A percentile compares a stretch with the other conserved stretches of the same genome.
phyloP scores from a whole-genome alignment of 148 eudicot species.

The Rhododendron henanense region DNA sequence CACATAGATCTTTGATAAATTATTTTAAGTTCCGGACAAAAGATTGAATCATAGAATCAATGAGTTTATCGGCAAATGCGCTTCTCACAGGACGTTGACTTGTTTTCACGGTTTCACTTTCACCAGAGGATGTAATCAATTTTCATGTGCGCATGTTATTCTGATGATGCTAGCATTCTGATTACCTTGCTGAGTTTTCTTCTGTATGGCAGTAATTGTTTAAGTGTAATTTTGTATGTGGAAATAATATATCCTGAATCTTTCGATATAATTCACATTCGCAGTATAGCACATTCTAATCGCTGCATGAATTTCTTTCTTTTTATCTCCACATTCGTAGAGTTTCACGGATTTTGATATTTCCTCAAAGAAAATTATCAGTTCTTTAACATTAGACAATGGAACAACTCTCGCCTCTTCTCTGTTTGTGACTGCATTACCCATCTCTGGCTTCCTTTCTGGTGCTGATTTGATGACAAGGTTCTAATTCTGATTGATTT shows the following conservation, averaged over 20 bases:
- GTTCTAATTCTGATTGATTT: not conserved
- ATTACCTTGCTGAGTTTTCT: not conserved
- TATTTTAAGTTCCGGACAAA: not conserved
- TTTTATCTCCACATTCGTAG: not conserved
- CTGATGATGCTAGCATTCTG: not conserved
- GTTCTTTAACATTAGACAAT: not conserved
- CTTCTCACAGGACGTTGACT: not conserved
- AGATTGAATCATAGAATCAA: not conserved
- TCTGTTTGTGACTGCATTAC: not conserved
- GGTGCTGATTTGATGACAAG: not conserved
- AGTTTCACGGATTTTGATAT: not conserved
- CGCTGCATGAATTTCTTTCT: not conserved
- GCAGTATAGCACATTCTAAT: not conserved
- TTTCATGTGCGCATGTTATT: not conserved
- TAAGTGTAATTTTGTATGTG: not conserved
- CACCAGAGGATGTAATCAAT: not conserved
- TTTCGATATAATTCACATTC: not conserved
- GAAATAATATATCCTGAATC: not conserved
- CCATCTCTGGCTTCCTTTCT: not conserved
- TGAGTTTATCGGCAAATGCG: not conserved
- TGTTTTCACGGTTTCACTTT: not conserved
- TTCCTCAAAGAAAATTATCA: not conserved
- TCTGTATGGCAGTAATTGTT: not conserved
- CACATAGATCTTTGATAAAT: not conserved
- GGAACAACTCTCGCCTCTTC: not conserved